These are phyloP conservation scores for Colletotrichum camelliae DNA, from an alignment of 2,329 filamentous ascomycete genomes.

Conservation along the genomic window DNA sequence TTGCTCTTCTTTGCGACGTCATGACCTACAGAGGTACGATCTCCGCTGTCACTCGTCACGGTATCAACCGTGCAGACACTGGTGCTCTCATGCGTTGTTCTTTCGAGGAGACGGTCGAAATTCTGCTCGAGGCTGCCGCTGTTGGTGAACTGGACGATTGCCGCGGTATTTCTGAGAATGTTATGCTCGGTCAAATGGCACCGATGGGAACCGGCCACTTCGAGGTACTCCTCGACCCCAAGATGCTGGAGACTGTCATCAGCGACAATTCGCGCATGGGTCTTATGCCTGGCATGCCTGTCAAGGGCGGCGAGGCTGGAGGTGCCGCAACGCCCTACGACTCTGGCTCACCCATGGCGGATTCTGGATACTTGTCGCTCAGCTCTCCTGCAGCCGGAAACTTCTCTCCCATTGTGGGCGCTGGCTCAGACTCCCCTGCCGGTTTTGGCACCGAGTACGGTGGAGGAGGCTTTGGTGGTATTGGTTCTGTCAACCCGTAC, in stretches of 20 bases:
- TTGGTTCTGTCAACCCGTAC: slow-evolving; percentile 68
- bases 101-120: slow-evolving; percentile 99
- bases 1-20: slow-evolving; percentile 93
- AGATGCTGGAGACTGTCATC: slow-evolving; percentile 94
- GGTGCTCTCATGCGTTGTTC: slow-evolving; percentile 99
- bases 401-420: slow-evolving; percentile 80
- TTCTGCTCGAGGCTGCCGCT: slow-evolving; percentile 92
- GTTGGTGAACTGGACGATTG: slow-evolving; percentile 97
- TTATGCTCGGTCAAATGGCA: slow-evolving; percentile 96
- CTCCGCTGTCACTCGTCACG: slow-evolving; percentile 96
- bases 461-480: slow-evolving; percentile 51
- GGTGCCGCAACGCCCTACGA: slow-evolving; percentile 96
- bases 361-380: slow-evolving; percentile 70
- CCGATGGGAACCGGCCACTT: slow-evolving; percentile 98
- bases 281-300: slow-evolving; percentile 78
- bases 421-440: slow-evolving; percentile 73
- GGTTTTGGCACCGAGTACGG: slow-evolving; percentile 70
- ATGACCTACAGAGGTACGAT: slow-evolving; percentile 96
- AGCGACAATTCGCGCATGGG: slow-evolving; percentile 89
- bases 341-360: slow-evolving; percentile 78
- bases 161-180: slow-evolving; percentile 96
- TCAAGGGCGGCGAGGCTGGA: slow-evolving; percentile 76
- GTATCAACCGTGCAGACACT: slow-evolving; percentile 97
- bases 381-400: slow-evolving; percentile 65
- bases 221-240: slow-evolving; percentile 89